phyloP scores from a whole-genome alignment of 257 asterid genomes.

The Solanum tarijense region DNA sequence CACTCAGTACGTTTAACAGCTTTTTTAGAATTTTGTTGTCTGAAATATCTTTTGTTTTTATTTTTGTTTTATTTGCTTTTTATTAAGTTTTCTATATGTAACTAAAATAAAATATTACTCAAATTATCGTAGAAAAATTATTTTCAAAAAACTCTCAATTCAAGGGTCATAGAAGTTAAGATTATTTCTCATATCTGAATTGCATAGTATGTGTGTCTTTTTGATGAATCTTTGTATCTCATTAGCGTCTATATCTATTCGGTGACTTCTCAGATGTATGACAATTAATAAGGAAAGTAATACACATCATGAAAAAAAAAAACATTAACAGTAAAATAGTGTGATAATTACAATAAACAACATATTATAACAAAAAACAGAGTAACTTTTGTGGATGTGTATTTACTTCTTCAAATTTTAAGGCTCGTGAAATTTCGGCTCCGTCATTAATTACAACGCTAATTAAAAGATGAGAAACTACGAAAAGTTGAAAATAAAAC shows the following conservation, averaged over 20 bases:
- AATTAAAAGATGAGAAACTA: neutral
- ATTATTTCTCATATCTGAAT: no score
- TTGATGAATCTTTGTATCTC: accelerated
- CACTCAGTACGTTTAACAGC: neutral
- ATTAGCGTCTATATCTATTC: no score
- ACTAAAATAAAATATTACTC: neutral
- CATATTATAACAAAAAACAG: neutral
- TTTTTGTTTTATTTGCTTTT: neutral
- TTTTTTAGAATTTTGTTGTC: neutral
- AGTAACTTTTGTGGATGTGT: no score
- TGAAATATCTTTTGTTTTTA: neutral
- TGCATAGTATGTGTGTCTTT: no score
- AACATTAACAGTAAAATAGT: neutral
- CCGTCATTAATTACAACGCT: neutral
- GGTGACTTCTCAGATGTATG: neutral
- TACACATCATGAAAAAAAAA: neutral
- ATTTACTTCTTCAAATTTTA: neutral
- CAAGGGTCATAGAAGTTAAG: neutral
- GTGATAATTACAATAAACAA: neutral
- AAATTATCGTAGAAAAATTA: neutral
- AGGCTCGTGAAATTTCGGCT: neutral
- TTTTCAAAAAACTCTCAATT: neutral
- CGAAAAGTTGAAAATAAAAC: neutral
- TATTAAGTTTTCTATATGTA: neutral
- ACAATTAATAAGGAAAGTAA: neutral